These are phyloP conservation scores for Pancytospora philotis DNA, from an alignment of 371 early-diverging fungal genomes.

Conservation along the genomic window DNA sequence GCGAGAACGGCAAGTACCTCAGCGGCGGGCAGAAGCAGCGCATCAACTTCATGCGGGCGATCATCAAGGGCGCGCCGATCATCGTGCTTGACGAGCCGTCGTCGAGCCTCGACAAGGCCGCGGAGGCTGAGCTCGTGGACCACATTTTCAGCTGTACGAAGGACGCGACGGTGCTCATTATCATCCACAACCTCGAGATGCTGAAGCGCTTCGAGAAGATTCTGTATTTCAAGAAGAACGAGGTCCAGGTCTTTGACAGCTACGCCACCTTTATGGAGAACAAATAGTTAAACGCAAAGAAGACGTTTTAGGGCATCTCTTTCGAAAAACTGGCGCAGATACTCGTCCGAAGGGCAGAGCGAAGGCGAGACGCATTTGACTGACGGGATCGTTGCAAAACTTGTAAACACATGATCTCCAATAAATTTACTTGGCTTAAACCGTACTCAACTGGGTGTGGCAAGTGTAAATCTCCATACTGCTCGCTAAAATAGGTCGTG, in stretches of 20 bases:
- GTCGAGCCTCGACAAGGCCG: slow-evolving; percentile 71
- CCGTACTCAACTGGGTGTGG: too few species aligned
- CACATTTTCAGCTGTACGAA: slow-evolving; percentile 16
- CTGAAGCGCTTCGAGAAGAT: slow-evolving; percentile 48
- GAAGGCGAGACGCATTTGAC: too few species aligned
- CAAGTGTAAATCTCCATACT: too few species aligned
- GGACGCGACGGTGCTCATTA: slow-evolving; percentile 47
- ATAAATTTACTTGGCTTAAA: too few species aligned
- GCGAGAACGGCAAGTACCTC: slow-evolving; percentile 70
- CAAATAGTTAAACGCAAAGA: too few species aligned
- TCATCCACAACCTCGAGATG: slow-evolving; percentile 48
- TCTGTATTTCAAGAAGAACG: slow-evolving; percentile 31
- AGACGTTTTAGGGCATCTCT: too few species aligned
- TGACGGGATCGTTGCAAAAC: too few species aligned
- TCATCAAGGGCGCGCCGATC: slow-evolving; percentile 70
- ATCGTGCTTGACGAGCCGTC: slow-evolving; percentile 88
- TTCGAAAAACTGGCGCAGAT: too few species aligned
- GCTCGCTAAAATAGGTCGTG: too few species aligned
- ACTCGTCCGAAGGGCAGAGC: too few species aligned
- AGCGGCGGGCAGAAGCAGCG: slow-evolving; percentile 77
- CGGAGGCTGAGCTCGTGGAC: slow-evolving; percentile 62
- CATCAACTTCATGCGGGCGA: slow-evolving; percentile 65
- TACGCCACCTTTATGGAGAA: slow-evolving; percentile 13
- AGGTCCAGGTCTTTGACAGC: slow-evolving; percentile 11
- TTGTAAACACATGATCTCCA: too few species aligned